Conservation (phyloP, 2,329 filamentous ascomycete genomes). For the Aspergillus unguis region DNA sequence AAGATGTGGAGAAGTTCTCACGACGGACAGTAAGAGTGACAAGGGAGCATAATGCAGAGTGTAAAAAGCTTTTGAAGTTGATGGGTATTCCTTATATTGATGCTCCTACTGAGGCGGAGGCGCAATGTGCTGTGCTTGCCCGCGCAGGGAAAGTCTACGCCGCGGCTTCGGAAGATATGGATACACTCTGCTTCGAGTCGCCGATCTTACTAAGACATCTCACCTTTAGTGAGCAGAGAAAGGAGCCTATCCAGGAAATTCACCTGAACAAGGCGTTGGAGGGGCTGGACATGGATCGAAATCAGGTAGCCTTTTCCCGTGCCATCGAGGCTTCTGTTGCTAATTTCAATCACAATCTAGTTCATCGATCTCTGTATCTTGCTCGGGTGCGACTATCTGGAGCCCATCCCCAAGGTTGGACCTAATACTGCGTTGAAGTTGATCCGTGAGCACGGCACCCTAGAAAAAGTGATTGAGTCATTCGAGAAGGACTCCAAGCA, state of each 20-base stretch:
- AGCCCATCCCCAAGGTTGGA: constrained; percentile 91
- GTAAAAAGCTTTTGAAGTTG: constrained; percentile 81
- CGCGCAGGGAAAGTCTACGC: constrained; percentile 93
- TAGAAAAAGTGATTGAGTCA: constrained; percentile 81
- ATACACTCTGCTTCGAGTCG: constrained; percentile 91
- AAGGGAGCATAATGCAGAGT: constrained; percentile 94
- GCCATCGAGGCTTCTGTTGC: background rate
- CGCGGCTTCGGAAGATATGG: constrained; percentile 97
- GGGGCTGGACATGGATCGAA: constrained; percentile 80
- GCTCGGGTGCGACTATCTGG: constrained; percentile 95
- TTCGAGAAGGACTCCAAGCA: constrained; percentile 73
- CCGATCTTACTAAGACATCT: constrained; percentile 88
- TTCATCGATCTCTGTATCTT: constrained; percentile 98
- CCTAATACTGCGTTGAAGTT: constrained; percentile 88
- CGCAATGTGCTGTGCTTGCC: constrained; percentile 88
- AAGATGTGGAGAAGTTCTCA: constrained; percentile 98
- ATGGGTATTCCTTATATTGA: constrained; percentile 97
- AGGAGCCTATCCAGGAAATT: constrained; percentile 96
- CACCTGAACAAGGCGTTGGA: constrained; percentile 81
- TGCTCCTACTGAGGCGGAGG: constrained; percentile 94
- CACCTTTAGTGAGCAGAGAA: constrained; percentile 94
- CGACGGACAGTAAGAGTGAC: constrained; percentile 89
- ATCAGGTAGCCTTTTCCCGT: constrained; percentile 60
- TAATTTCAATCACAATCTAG: constrained; percentile 43
- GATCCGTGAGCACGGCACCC: constrained; percentile 83